Evolutionary conservation across 169 alveolate species (phyloP).

Genomic region (Cystoisospora suis): DNA sequence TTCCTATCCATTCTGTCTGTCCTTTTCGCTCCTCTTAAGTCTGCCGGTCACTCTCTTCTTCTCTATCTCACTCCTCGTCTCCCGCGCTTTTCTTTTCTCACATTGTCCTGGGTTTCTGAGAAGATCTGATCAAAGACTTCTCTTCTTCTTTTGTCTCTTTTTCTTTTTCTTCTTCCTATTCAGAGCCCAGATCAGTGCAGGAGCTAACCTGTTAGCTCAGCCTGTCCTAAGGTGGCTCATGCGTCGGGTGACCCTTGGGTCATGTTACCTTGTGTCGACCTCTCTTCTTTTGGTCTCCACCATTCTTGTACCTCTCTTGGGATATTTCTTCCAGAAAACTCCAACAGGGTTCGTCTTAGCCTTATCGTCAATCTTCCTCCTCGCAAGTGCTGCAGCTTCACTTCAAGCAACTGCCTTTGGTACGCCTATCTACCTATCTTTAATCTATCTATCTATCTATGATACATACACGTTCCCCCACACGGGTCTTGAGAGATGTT

Average conservation of each 20-base stretch:
- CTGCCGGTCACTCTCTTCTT: no score
- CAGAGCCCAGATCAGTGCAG: conserved; percentile 32
- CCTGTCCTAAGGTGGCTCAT: background rate
- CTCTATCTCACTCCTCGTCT: no score
- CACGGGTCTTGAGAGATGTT: no score
- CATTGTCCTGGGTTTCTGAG: no score
- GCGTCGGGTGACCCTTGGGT: background rate
- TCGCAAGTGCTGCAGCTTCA: background rate
- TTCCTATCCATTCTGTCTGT: no score
- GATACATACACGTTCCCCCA: no score
- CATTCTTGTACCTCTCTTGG: background rate
- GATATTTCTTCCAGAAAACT: background rate
- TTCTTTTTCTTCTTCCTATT: background rate
- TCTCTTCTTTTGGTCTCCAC: background rate
- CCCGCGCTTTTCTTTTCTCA: no score
- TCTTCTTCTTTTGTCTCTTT: no score
- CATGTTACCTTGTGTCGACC: background rate
- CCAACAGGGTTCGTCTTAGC: background rate
- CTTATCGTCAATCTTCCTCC: background rate
- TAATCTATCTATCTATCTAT: no score
- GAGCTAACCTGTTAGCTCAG: background rate
- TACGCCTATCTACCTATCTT: background rate
- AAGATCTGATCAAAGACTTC: no score
- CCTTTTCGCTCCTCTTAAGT: no score
- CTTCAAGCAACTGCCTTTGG: conserved; percentile 17